Evolutionary conservation across 768 basidiomycete species (phyloP).

Genomic region (Amanita thiersii): DNA sequence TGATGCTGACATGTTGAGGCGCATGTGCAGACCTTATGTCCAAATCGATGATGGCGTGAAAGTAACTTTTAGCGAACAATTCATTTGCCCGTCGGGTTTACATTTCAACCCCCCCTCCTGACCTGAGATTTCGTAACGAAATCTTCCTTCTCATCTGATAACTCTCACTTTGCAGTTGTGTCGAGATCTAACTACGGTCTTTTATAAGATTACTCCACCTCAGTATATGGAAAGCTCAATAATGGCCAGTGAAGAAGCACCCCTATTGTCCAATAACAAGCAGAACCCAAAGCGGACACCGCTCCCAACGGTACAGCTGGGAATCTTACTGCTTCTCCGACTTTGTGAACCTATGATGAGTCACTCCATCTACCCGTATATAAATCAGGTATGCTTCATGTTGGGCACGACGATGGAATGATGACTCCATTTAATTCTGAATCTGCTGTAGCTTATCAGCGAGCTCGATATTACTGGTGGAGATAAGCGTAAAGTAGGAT

Average conservation of each 20-base stretch:
- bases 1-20: too few species aligned
- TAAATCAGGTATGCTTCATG: constrained; percentile 7
- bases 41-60: too few species aligned
- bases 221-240: too few species aligned
- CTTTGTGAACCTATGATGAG: constrained; percentile 19
- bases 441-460: constrained; percentile 38
- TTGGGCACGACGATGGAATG: not conserved
- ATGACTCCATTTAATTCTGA: not conserved
- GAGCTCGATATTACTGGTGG: constrained; percentile 60
- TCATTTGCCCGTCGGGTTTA: too few species aligned
- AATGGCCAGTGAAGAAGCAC: constrained; percentile 1
- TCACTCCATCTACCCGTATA: constrained; percentile 6
- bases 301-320: constrained; percentile 43
- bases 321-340: constrained; percentile 37
- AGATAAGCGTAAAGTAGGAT: constrained; percentile 56
- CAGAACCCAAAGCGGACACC: constrained; percentile 24
- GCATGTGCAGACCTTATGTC: too few species aligned
- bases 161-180: too few species aligned
- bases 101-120: too few species aligned
- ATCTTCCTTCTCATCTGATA: too few species aligned
- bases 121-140: too few species aligned
- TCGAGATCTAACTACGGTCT: too few species aligned
- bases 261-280: not conserved
- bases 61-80: too few species aligned
- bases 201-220: too few species aligned